Evolutionary conservation across 2,329 filamentous ascomycete species (phyloP), one percentile per base, ranked within the genome.

Genomic region (Diplodia mutila): DNA sequence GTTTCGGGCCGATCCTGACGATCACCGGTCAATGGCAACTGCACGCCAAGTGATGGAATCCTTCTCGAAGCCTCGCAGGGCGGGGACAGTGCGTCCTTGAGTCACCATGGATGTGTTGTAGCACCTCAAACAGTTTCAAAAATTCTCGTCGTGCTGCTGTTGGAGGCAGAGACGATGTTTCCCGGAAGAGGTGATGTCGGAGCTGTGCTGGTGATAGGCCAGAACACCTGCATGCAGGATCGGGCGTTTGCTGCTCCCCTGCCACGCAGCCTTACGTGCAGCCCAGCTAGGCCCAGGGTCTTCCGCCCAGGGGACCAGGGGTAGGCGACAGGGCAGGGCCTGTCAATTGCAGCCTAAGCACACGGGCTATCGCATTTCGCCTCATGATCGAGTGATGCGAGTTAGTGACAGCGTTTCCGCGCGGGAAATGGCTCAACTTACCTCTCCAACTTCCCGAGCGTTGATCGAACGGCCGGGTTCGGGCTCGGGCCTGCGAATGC

Each of bases 1-100:
- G 59, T 63, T 61, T 63, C 59, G 59, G 59, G 46, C 59, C 59
- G 59, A 63, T 51, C 59, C 46, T 51, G 59, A 51, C 27, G 59
- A 63, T 63, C 59, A 63, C 59, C 59, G 59, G 59, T 63, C 59
- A 63, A 29, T 51, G 11, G 27, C n/a, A 48, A 27, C 46, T 63
- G 59, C 59, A 63, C 49, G 59, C 59, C 59, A 51, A 63, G 59
- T 39, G 29, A 14, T 21, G 34, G 59, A 51, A 63, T 46, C 29
- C 16, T 63, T 63, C 46, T 37, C 23, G 39, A 61, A 63, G 59
- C 18, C 27, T 32, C 32, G 42, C 46, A 63, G 29, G 12, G 59
- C 25, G n/a, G 46, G 27, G 18, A 0, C 42, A 51, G 16, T 37
- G 27, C n/a, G 18, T 3, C 3, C 11, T 37, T 34, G 59, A 63